phyloP scores from a whole-genome alignment of 2,329 filamentous ascomycete species.

The Coleophoma crateriformis region DNA sequence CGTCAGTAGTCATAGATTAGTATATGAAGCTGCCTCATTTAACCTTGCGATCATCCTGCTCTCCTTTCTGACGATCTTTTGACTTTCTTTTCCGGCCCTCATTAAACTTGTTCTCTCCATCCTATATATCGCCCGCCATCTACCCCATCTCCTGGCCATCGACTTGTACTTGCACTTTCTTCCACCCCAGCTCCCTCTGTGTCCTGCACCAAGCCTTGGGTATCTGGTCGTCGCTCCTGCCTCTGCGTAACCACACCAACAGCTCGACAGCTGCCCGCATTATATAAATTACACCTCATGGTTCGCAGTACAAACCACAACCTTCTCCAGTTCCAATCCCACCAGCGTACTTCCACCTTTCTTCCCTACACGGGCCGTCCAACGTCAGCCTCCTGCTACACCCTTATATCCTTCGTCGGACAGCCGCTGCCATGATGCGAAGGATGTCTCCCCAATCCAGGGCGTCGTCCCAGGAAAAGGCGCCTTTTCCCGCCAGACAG shows the following conservation, averaged over 20 bases:
- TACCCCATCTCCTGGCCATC: background rate
- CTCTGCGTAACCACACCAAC: background rate
- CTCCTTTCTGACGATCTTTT: background rate
- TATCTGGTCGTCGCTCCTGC: background rate
- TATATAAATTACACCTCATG: background rate
- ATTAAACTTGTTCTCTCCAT: background rate
- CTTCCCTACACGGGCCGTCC: background rate
- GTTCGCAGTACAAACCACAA: background rate
- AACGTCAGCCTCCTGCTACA: background rate
- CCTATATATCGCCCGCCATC: background rate
- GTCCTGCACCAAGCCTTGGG: no score
- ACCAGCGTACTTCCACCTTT: background rate
- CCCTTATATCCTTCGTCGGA: background rate
- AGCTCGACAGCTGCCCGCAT: background rate
- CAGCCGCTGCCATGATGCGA: background rate
- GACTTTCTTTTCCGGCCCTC: background rate
- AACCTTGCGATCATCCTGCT: background rate
- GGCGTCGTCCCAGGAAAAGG: constrained; percentile 26
- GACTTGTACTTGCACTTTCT: no score
- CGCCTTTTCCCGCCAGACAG: constrained; percentile 36
- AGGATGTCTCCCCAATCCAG: background rate
- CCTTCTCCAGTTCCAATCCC: background rate
- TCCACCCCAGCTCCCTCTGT: no score
- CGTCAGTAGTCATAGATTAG: background rate
- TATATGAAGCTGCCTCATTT: background rate